Conservation (phyloP, 495 filamentous ascomycete genomes). For the Rhizodiscina lignyota region DNA sequence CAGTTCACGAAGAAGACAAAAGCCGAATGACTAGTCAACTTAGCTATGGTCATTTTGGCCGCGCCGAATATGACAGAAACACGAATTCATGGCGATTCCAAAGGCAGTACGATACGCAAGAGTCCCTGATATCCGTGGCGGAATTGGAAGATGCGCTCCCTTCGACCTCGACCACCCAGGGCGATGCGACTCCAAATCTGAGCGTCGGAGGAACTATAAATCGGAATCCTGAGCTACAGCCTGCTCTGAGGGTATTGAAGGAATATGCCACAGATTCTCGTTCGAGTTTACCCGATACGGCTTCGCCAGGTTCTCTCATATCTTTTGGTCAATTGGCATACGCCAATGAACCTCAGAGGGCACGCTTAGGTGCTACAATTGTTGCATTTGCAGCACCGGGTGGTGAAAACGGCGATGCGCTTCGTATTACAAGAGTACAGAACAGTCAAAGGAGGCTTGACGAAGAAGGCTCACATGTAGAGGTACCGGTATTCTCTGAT, state of each 20-base stretch:
- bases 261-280: background rate
- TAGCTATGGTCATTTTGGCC: constrained; percentile 50
- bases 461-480: background rate
- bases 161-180: background rate
- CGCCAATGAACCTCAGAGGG: background rate
- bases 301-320: background rate
- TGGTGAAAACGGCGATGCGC: background rate
- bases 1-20: constrained; percentile 8
- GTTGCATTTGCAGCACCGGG: background rate
- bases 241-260: background rate
- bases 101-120: constrained; percentile 10
- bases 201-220: background rate
- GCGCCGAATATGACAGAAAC: constrained; percentile 34
- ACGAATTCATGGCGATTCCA: constrained; percentile 40
- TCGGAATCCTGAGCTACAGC: background rate
- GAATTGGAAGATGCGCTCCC: constrained; percentile 1
- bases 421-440: background rate
- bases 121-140: constrained; percentile 5
- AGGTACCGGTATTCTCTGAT: constrained; percentile 2
- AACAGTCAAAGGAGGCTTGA: background rate
- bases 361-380: no score
- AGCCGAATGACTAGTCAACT: constrained; percentile 50
- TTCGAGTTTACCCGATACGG: background rate
- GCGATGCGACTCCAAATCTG: background rate
- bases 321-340: background rate